Evolutionary conservation across 306 rosid genomes (phyloP), one percentile per base, ranked within the genome.

Genomic region (Mimosa bimucronata): DNA sequence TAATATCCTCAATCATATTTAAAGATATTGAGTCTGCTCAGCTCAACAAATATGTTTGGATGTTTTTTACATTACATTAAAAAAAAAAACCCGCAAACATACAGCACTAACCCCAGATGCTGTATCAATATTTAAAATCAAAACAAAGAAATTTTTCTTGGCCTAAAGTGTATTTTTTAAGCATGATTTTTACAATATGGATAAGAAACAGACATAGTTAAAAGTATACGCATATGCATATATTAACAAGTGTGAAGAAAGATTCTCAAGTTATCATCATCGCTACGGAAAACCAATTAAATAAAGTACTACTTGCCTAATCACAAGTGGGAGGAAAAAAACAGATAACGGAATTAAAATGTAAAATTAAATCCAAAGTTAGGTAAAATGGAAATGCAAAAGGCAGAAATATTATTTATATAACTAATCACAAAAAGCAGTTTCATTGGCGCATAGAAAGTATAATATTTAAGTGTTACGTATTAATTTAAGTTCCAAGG

Each of bases 361-460:
- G 37, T 67, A 40, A 67, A 67, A 67, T 21, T 67, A 14, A 67
- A 38, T 1, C 52, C 52, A 21, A 67, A 67, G 30, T 67, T 67
- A 4, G 50, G 73, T 40, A 29, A 67, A 19, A 40, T 2, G 50
- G 29, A 66, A 38, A 31, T 18, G 71, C 14, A 34, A n/a, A 65
- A 31, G 29, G 28, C 9, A 21, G 7, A 21, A n/a, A 55, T 21
- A 55, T n/a, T 52, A 52, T 6, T 21, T 23, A 23, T 10, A 60
- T 25, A 26, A 60, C 31, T 0, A 11, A 23, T 14, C 21, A 29
- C 19, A 30, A 68, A 68, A 21, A 76, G 65, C 31, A 71, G 81
- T 77, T 62, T 62, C 85, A 77, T 82, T 77, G 30, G 68, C 73
- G 16, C 61, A 26, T 26, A 10, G 26, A 53, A 21, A 57, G 14